These are phyloP conservation scores for Endogone sp. DNA, from an alignment of 192 early-diverging fungal genomes.

Conservation along the genomic window DNA sequence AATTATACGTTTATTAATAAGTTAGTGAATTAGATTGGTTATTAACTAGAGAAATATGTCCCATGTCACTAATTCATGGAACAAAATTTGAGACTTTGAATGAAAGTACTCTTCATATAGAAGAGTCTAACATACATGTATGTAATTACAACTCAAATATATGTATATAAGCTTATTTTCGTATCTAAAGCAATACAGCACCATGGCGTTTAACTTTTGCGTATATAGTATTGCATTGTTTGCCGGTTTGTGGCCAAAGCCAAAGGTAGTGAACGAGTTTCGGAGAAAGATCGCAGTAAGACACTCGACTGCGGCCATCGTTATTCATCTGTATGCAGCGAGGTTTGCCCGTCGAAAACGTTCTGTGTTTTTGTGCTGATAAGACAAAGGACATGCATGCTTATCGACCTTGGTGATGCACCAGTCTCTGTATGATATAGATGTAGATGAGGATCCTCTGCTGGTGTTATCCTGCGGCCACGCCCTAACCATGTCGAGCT, in stretches of 20 bases:
- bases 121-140: too few relatives aligned
- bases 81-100: too few relatives aligned
- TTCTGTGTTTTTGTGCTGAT: conserved; percentile 10
- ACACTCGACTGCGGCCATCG: conserved; percentile 26
- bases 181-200: too few relatives aligned
- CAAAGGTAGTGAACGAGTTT: conserved; percentile 32
- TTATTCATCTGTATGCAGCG: conserved; percentile 28
- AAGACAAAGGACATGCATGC: background rate
- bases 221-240: too few relatives aligned
- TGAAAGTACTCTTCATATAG: too few relatives aligned
- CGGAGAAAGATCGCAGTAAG: conserved; percentile 12
- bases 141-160: too few relatives aligned
- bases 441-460: conserved; percentile 43
- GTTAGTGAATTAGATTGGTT: too few relatives aligned
- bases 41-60: too few relatives aligned
- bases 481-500: conserved; percentile 40
- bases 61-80: too few relatives aligned
- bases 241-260: conserved; percentile 45
- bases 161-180: too few relatives aligned
- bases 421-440: conserved; percentile 9
- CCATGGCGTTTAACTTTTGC: too few relatives aligned
- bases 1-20: too few relatives aligned
- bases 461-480: conserved; percentile 48
- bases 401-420: conserved; percentile 14
- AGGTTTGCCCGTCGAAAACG: conserved; percentile 9